A percentile compares a stretch with the other conserved stretches of the same genome.
phyloP scores from a whole-genome alignment of 352 stramenopile species.

The Sclerospora graminicola region DNA sequence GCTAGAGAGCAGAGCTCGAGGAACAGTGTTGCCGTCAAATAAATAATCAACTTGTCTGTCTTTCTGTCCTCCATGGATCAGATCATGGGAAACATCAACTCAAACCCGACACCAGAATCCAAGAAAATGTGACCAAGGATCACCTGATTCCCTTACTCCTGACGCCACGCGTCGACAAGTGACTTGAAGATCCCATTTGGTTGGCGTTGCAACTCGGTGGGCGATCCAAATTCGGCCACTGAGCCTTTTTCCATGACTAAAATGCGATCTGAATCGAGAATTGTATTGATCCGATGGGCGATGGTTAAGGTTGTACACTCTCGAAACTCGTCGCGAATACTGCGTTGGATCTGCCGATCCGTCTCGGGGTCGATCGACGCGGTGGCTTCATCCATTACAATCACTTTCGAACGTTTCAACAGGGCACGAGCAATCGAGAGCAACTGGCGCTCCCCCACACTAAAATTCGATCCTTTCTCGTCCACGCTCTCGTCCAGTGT shows the following conservation, averaged over 20 bases:
- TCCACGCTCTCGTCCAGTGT: conserved; percentile 87
- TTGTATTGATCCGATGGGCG: conserved; percentile 89
- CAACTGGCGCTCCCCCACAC: conserved; percentile 90
- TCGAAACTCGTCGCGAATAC: conserved; percentile 86
- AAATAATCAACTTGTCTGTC: no score
- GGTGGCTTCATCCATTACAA: conserved; percentile 95
- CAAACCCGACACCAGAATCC: background rate
- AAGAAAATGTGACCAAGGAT: no score
- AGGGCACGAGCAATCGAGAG: conserved; percentile 92
- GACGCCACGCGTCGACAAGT: conserved; percentile 42
- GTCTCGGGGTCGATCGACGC: conserved; percentile 78
- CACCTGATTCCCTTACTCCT: conserved; percentile 44
- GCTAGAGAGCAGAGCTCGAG: no score
- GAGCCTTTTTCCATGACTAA: conserved; percentile 77
- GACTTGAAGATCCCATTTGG: conserved; percentile 13
- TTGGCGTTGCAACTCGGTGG: conserved; percentile 30
- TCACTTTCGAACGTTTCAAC: conserved; percentile 72
- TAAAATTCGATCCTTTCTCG: conserved; percentile 92
- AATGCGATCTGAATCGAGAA: conserved; percentile 88
- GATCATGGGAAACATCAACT: no score
- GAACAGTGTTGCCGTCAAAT: no score
- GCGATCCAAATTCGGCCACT: conserved; percentile 15
- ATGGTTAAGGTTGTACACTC: conserved; percentile 91
- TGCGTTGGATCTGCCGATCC: conserved; percentile 53
- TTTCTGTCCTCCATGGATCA: no score